Percentiles rank a stretch among this genome's conserved stretches.
Evolutionary conservation across 2,329 filamentous ascomycete genomes (phyloP).

Genomic region (Didymella keratinophila): DNA sequence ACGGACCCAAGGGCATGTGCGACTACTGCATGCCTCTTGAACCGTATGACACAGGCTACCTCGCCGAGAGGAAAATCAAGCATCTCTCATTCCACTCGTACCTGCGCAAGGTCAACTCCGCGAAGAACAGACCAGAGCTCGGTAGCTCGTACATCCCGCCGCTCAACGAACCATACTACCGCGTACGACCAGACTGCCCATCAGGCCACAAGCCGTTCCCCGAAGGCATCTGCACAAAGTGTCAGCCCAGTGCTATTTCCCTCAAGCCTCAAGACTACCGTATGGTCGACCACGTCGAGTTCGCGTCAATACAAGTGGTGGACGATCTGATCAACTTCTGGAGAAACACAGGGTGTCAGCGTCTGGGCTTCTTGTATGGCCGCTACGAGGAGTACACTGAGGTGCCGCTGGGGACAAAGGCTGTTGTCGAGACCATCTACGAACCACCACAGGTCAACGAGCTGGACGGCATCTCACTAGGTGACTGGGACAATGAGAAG

Average conservation of each 20-base stretch:
- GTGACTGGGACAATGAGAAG: slow-evolving; percentile 83
- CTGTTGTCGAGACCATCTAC: slow-evolving; percentile 95
- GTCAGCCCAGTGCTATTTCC: slow-evolving; percentile 95
- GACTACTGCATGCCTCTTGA: slow-evolving; percentile 98
- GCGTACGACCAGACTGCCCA: slow-evolving; percentile 87
- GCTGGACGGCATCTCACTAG: slow-evolving; percentile 83
- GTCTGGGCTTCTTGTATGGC: slow-evolving; percentile 90
- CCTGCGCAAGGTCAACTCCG: slow-evolving; percentile 91
- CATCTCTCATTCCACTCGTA: slow-evolving; percentile 96
- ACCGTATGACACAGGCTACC: slow-evolving; percentile 87
- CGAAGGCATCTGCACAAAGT: slow-evolving; percentile 97
- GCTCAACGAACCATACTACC: slow-evolving; percentile 88
- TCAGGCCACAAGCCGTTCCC: slow-evolving; percentile 94
- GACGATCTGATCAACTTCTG: slow-evolving; percentile 92
- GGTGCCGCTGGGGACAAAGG: slow-evolving; percentile 92
- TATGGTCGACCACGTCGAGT: slow-evolving; percentile 98
- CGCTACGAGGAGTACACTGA: slow-evolving; percentile 89
- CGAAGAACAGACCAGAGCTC: slow-evolving; percentile 94
- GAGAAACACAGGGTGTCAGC: slow-evolving; percentile 83
- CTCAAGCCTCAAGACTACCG: slow-evolving; percentile 92
- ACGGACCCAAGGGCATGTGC: slow-evolving; percentile 98
- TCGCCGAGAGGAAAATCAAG: slow-evolving; percentile 97
- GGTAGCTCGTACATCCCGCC: slow-evolving; percentile 96
- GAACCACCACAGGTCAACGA: slow-evolving; percentile 93
- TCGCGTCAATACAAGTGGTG: slow-evolving; percentile 82